A percentile compares a stretch with the other conserved stretches of the same genome.
These are phyloP conservation scores for Penicillium atrosanguineum DNA, from an alignment of 495 filamentous ascomycete species.

Conservation along the genomic window DNA sequence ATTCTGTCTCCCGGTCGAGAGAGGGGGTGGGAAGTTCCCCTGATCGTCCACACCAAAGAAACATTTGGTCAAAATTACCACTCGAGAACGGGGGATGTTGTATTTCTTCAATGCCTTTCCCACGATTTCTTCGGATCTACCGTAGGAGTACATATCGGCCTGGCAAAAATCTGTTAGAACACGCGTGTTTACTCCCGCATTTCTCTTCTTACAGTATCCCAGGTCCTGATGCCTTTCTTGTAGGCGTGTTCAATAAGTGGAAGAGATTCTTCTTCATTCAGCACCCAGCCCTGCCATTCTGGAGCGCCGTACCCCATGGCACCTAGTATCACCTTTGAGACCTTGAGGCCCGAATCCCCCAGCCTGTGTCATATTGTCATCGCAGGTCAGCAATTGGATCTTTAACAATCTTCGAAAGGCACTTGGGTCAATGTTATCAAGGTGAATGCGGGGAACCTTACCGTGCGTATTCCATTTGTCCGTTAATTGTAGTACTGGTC, in stretches of 20 bases:
- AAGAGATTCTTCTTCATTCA: constrained; percentile 38
- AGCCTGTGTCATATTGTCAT: constrained; percentile 4
- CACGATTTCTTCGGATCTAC: constrained; percentile 64
- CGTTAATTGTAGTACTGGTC: constrained; percentile 5
- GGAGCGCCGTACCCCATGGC: constrained; percentile 40
- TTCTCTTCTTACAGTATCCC: background rate
- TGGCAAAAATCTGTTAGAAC: constrained; percentile 2
- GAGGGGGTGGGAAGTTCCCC: too few species aligned
- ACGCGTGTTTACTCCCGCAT: background rate
- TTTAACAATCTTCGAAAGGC: constrained; percentile 4
- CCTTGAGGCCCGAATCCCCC: constrained; percentile 38
- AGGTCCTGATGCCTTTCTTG: constrained; percentile 30
- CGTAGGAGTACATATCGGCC: constrained; percentile 62
- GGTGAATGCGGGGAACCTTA: constrained; percentile 9
- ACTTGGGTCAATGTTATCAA: constrained; percentile 8
- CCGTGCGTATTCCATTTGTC: constrained; percentile 13
- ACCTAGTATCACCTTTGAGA: constrained; percentile 47
- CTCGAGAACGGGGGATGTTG: constrained; percentile 64
- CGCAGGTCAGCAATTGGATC: constrained; percentile 7
- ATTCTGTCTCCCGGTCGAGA: constrained; percentile 12
- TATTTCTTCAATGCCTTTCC: constrained; percentile 70
- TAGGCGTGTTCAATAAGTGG: constrained; percentile 33
- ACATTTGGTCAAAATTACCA: constrained; percentile 74
- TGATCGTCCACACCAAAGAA: too few species aligned
- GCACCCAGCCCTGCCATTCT: constrained; percentile 29